phyloP scores from a whole-genome alignment of 2,329 filamentous ascomycete genomes.

The Pestalotiopsis fici region DNA sequence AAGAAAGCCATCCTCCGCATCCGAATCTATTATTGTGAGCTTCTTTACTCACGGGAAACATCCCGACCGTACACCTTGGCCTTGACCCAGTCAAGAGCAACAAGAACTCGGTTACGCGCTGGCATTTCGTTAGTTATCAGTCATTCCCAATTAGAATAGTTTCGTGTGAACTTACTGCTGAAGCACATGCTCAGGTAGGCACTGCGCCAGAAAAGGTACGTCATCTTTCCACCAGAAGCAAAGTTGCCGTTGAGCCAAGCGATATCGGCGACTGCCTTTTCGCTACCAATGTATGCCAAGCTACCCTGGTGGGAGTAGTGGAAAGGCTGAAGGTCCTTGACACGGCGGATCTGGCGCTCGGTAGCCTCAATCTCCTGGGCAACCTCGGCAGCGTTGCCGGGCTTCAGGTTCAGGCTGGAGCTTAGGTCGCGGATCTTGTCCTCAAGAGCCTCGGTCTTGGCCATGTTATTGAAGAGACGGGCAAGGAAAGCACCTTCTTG shows the following conservation, averaged over 20 bases:
- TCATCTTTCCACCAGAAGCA: slow-evolving; percentile 88
- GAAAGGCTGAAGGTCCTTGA: slow-evolving; percentile 96
- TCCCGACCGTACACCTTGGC: slow-evolving; percentile 96
- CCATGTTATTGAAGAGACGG: slow-evolving; percentile 98
- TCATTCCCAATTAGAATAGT: not conserved
- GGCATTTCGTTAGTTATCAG: not conserved
- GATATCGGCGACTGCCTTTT: slow-evolving; percentile 96
- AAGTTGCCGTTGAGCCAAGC: slow-evolving; percentile 97
- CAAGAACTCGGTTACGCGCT: slow-evolving; percentile 93
- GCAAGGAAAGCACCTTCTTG: slow-evolving; percentile 97
- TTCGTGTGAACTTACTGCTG: slow-evolving; percentile 73
- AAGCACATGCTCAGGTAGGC: slow-evolving; percentile 99
- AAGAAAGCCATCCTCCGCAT: not conserved
- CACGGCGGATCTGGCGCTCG: slow-evolving; percentile 82
- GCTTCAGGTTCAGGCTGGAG: slow-evolving; percentile 59
- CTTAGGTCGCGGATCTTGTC: slow-evolving; percentile 70
- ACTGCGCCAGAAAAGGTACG: slow-evolving; percentile 97
- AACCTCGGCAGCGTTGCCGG: slow-evolving; percentile 67
- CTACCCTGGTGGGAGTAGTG: slow-evolving; percentile 98
- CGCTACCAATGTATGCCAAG: slow-evolving; percentile 95
- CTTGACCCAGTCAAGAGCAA: slow-evolving; percentile 94
- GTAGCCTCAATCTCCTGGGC: slow-evolving; percentile 78
- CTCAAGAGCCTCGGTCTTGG: slow-evolving; percentile 86
- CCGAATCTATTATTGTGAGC: not conserved
- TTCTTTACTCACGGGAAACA: slow-evolving; percentile 74